Conservation (phyloP, 495 filamentous ascomycete species). For the Letharia lupina region DNA sequence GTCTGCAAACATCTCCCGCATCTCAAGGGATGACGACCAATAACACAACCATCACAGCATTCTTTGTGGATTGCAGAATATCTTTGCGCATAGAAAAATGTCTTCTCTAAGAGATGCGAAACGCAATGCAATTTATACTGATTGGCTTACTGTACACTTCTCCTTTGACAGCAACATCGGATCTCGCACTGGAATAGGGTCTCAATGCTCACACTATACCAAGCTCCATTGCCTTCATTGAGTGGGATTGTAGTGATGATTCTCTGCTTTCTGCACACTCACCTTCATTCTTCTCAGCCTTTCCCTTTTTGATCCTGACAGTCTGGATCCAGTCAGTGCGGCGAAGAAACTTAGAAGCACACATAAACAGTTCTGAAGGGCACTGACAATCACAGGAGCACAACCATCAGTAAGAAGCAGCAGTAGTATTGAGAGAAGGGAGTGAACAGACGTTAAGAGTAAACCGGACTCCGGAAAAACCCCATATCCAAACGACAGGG, state of each 20-base stretch:
- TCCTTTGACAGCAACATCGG: neutral
- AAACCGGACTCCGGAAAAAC: neutral
- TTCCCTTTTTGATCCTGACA: neutral
- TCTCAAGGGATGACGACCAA: neutral
- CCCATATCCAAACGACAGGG: neutral
- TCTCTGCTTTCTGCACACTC: neutral
- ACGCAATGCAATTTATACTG: neutral
- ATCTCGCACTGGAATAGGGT: neutral
- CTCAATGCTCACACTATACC: neutral
- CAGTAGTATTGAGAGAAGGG: neutral
- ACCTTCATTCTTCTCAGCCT: neutral
- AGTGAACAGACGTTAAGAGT: neutral
- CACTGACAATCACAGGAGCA: neutral
- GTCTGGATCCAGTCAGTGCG: neutral
- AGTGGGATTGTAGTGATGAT: neutral
- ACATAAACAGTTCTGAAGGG: neutral
- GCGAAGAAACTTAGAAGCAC: neutral
- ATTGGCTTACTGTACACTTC: neutral
- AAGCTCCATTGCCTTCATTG: neutral
- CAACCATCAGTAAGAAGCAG: neutral
- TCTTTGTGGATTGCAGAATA: neutral
- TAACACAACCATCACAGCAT: neutral
- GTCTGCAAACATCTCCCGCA: neutral
- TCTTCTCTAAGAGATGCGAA: conserved; percentile 1
- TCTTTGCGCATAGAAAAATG: neutral